These are phyloP conservation scores for Zychaea mexicana DNA, from an alignment of 371 early-diverging fungal species.

Conservation along the genomic window DNA sequence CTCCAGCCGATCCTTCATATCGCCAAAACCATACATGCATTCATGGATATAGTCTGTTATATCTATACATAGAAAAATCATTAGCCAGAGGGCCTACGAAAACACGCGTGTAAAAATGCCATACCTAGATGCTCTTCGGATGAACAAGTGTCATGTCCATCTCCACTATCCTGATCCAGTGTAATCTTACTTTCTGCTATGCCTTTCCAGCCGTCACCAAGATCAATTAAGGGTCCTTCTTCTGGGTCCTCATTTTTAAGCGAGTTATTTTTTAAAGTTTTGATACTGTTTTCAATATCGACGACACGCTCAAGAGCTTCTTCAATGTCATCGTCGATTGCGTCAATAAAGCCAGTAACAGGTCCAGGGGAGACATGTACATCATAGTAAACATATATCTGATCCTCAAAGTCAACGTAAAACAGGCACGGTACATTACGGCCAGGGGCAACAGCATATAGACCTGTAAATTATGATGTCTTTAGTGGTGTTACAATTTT, in stretches of 20 bases:
- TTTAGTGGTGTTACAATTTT: background rate
- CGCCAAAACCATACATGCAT: slow-evolving; percentile 27
- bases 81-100: too few relatives aligned
- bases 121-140: background rate
- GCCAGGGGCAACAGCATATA: slow-evolving; percentile 68
- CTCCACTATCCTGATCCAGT: slow-evolving; percentile 3
- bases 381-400: slow-evolving; percentile 81
- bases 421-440: slow-evolving; percentile 79
- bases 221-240: slow-evolving; percentile 31
- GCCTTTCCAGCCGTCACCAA: slow-evolving; percentile 53
- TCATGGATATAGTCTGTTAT: slow-evolving; percentile 28
- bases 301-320: slow-evolving; percentile 45
- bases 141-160: background rate
- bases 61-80: slow-evolving; percentile 11
- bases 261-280: slow-evolving; percentile 16
- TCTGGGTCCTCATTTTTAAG: slow-evolving; percentile 10
- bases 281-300: slow-evolving; percentile 37
- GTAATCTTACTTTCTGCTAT: slow-evolving; percentile 22
- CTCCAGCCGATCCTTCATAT: slow-evolving; percentile 44
- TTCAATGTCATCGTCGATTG: slow-evolving; percentile 48
- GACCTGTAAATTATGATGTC: slow-evolving; percentile 28
- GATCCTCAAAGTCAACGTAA: slow-evolving; percentile 83
- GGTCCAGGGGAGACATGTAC: slow-evolving; percentile 54
- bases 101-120: background rate
- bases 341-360: slow-evolving; percentile 48